Base-by-base conservation (phyloP, 768 basidiomycete species). In the Mycena latifolia region DNA sequence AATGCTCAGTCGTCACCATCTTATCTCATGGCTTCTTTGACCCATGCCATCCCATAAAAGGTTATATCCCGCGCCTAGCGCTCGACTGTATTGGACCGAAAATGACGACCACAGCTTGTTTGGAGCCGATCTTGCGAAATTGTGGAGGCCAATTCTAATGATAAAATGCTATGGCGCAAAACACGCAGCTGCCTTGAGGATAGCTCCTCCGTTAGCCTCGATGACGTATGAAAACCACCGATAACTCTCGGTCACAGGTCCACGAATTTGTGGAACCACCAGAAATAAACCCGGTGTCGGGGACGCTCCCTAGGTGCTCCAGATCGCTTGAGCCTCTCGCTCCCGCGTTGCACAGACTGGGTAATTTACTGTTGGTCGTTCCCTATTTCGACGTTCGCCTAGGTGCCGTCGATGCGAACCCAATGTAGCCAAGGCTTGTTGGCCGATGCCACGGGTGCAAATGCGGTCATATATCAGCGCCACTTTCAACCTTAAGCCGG, bases 211-310 rank as follows among this genome's bases (percentile, higher is more conserved):
- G 5, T 57, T 57, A 33, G 45, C 55, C 28, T 33, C 43, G 46
- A 57, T 57, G 55, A 57, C 55, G 55, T 57, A 57, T 46, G 43
- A 46, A 46, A 46, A 46, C 33, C 45, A 57, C 37, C 46, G 20
- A 57, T 57, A 57, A 47, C 55, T 43, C 55, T 55, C 37, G 35
- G 41, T 37, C 53, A 55, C 53, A 55, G 53, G 41, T 55, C 37
- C 33, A 20, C 33, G 10, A 53, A 53, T 53, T 53, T 37, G 52
- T 53, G n/a, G 52, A 53, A 53, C 33, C 52, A 37, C 52, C 18
- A 54, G 52, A 54, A 54, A 54, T 54, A 54, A 54, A 54, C 33
- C 52, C 52, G n/a, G n/a, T n/a, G n/a, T n/a, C n/a, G n/a, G n/a
- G n/a, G n/a, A n/a, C n/a, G n/a, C 39, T 55, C 54, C 27, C 51